Evolutionary conservation across 2,329 filamentous ascomycete genomes (phyloP), one percentile per base, ranked within the genome.

Genomic region (Aureobasidium sp.): DNA sequence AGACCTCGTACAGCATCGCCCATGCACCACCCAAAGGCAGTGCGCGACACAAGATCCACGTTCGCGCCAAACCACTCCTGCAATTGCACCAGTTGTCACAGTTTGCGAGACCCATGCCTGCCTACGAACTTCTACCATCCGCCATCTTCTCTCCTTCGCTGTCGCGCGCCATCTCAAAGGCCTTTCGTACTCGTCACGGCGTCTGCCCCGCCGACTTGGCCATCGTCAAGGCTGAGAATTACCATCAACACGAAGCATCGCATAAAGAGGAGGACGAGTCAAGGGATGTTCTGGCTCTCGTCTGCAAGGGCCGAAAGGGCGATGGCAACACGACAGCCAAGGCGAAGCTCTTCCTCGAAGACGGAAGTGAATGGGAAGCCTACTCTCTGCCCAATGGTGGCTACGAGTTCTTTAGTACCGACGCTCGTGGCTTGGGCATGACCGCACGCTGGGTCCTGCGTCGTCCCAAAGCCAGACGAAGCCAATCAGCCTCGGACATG

Each of bases 381-480:
- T 74, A 72, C 2, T 67, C 71, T 29, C 71, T 76, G 64, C 65
- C 71, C 11, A 79, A 75, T 64, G 78, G 78, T 39, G 74, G 74
- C 19, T 79, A 78, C 65, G 78, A 80, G 64, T 91, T 91, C 70
- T 79, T 81, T 19, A 80, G 78, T 11, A 77, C 79, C 19, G 82
- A 87, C 63, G 76, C 81, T 37, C 77, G 81, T 63, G 87, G 87
- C 2, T 75, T 79, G 29, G 78, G 77, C 0, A 79, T 79, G 29
- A 89, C 82, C 12, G 86, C 84, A 19, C 80, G 89, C 56, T 93
- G 89, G 89, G 86, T 89, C 15, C 82, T 80, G 61, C 80, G 78
- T 67, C 64, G 66, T 64, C 66, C 67, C 62, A 66, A 40, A 17
- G 61, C 45, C 57, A 72, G 29, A 69, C 67, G 49, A 68, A 71